Percentiles rank a stretch among this genome's conserved stretches.
These are phyloP conservation scores for Leccinum subgranulosum DNA, from an alignment of 768 basidiomycete species.

Conservation along the genomic window DNA sequence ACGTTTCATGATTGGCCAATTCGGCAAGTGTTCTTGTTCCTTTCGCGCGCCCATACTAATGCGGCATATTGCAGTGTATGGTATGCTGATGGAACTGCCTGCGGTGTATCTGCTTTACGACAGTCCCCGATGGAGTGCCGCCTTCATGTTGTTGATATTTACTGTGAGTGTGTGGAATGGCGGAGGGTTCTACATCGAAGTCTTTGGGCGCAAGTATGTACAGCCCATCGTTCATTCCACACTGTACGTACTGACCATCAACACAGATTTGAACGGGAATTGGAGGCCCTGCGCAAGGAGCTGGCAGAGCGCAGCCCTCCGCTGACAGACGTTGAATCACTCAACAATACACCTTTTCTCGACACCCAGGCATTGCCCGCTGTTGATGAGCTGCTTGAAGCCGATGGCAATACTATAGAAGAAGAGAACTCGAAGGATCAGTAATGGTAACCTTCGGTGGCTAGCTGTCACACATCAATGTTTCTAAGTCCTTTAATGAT, in stretches of 20 bases:
- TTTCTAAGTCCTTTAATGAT: conserved; percentile 11
- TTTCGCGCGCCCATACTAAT: conserved; percentile 1
- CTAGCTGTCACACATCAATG: not conserved
- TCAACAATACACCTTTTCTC: conserved; percentile 34
- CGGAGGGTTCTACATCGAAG: conserved; percentile 93
- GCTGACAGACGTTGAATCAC: conserved; percentile 41
- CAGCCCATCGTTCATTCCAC: not conserved
- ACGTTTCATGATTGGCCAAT: conserved; percentile 83
- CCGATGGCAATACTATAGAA: conserved; percentile 7
- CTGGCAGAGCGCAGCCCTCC: conserved; percentile 68
- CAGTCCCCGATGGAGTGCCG: conserved; percentile 70
- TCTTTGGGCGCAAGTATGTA: conserved; percentile 92
- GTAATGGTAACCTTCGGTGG: conserved; percentile 12
- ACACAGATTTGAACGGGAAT: conserved; percentile 83
- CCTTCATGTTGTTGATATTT: conserved; percentile 79
- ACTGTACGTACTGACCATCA: conserved; percentile 4
- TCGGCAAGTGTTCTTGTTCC: conserved; percentile 45
- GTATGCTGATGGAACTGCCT: conserved; percentile 81
- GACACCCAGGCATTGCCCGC: conserved; percentile 21
- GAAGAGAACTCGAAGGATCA: conserved; percentile 29
- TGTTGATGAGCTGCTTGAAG: conserved; percentile 15
- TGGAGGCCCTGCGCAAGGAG: conserved; percentile 88
- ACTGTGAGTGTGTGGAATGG: conserved; percentile 94
- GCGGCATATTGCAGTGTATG: conserved; percentile 55
- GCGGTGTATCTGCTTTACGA: conserved; percentile 83